A percentile compares a stretch with the other conserved stretches of the same genome.
Evolutionary conservation across 345 rosid species (phyloP).

Genomic region (Eucalyptus rudis): DNA sequence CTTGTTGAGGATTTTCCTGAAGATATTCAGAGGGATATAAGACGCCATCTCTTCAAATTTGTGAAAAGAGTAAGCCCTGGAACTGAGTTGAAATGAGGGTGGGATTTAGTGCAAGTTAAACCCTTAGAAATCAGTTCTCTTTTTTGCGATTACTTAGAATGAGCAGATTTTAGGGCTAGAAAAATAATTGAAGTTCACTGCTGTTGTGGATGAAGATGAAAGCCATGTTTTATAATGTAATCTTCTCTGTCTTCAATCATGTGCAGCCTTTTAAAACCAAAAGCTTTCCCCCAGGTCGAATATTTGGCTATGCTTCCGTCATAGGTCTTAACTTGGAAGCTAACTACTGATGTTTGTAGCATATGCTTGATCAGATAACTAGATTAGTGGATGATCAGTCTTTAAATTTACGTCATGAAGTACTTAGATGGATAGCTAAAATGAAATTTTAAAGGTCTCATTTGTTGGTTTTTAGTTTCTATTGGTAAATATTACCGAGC

Average conservation of each 20-base stretch:
- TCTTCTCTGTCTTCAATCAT: neutral
- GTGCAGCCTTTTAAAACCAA: neutral
- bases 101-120: neutral
- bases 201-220: neutral
- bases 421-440: neutral
- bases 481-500: neutral
- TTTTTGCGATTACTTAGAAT: neutral
- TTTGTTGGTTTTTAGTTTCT: neutral
- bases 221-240: neutral
- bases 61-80: slow-evolving; percentile 43
- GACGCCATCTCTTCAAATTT: slow-evolving; percentile 76
- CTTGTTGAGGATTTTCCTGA: slow-evolving; percentile 76
- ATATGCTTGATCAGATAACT: neutral
- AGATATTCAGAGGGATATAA: slow-evolving; percentile 82
- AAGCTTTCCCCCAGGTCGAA: neutral
- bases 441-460: neutral
- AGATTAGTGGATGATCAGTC: neutral
- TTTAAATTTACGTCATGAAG: neutral
- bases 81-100: neutral
- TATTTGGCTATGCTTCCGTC: neutral
- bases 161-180: neutral
- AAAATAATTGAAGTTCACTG: neutral
- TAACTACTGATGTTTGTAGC: neutral
- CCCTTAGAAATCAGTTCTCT: neutral
- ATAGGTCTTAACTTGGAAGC: neutral